Percentiles rank a stretch among this genome's conserved stretches.
phyloP scores from a whole-genome alignment of 495 filamentous ascomycete species.

The Penicillium bialowiezense region DNA sequence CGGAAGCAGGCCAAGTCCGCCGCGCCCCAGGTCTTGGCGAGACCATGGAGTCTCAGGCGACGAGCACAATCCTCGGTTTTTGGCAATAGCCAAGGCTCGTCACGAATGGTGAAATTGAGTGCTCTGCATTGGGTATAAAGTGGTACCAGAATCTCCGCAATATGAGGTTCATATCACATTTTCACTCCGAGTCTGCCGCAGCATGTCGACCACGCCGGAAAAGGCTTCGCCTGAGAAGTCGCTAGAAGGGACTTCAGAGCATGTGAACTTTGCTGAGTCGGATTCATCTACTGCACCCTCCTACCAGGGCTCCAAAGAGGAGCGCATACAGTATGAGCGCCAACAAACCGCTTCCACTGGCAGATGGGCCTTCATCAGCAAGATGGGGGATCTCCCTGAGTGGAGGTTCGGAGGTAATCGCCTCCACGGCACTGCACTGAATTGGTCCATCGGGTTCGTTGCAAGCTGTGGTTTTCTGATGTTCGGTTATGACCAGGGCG shows the following conservation, averaged over 20 bases:
- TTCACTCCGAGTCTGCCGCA: neutral
- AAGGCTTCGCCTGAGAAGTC: neutral
- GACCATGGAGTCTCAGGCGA: too few species aligned
- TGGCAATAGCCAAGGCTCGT: too few species aligned
- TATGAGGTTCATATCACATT: neutral
- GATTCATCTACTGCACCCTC: neutral
- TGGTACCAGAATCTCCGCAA: neutral
- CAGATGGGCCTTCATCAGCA: neutral
- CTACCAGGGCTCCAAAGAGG: neutral
- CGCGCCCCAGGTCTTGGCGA: too few species aligned
- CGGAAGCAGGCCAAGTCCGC: too few species aligned
- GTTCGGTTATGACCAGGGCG: neutral
- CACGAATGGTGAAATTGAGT: too few species aligned
- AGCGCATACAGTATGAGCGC: neutral
- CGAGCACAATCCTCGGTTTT: too few species aligned
- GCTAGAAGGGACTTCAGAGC: neutral
- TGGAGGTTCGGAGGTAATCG: neutral
- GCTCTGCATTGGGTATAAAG: too few species aligned
- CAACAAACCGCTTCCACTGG: neutral
- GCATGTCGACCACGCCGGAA: neutral
- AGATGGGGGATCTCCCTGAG: neutral
- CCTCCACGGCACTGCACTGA: neutral
- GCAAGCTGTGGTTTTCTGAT: neutral
- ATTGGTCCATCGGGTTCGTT: neutral
- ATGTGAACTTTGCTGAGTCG: neutral